Base-by-base conservation (phyloP, 805 yeast genomes). In the Crinitomyces ghanaensis region DNA sequence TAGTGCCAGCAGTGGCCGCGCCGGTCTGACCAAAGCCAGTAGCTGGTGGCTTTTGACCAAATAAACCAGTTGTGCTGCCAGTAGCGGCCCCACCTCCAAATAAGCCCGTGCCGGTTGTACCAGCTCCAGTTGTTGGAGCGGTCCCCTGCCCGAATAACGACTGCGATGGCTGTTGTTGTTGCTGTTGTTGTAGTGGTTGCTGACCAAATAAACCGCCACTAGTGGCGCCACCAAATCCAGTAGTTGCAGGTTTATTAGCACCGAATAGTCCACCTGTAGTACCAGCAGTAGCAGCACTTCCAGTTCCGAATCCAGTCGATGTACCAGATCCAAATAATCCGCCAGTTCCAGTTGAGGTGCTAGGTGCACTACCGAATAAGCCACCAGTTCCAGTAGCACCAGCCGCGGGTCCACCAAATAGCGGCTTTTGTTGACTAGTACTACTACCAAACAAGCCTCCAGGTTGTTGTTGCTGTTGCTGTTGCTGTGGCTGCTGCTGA, bases 171-270 rank as follows among this genome's bases (percentile, higher is more conserved):
- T 12, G 31, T 19, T 26, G 24, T 18, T 25, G 29, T 7, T 12
- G 19, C 28, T 23, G 34, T 25, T 31, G 36, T 16, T 22, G 30
- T 14, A 6, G 9, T 12, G 8, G 12, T n/a, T n/a, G 16, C 24
- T 39, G 36, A 6, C 62, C 62, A 42, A 58, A 59, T 19, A 52
- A 44, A 5, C 58, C 53, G 3, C 54, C 53, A 23, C 40, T 33
- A 30, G 22, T 36, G 16, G 19, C 31, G 25, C 39, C 15, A 19
- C 47, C 47, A 11, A 41, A 34, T 4, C 35, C 39, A 3, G 40
- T 9, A 11, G 41, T 32, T 4, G 21, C 28, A 4, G 41, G 19
- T 15, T 38, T 29, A 25, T 51, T n/a, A 12, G 33, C 33, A 8
- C 41, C 39, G 31, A 43, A 35, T 18, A 42, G 30, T 3, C 41